Base-by-base conservation (phyloP, 805 yeast genomes). In the Candida chauliodis region DNA sequence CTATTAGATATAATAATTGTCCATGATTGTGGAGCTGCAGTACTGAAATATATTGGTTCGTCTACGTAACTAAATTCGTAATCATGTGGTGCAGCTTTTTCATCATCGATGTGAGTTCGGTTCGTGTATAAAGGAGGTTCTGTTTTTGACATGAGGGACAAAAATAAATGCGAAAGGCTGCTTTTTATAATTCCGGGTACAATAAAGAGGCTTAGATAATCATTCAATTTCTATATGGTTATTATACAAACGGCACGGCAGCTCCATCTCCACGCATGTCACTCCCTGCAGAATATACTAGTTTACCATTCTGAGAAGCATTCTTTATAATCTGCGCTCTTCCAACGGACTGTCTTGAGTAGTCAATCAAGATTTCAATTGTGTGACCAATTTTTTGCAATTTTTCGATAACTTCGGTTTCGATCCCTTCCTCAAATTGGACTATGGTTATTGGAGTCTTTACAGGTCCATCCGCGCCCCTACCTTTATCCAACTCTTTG, bases 221-320 rank as follows among this genome's bases (percentile, higher is more conserved):
- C 34, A 31, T 31, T 13, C 16, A 14, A 16, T 21, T 23, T 10
- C 16, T 7, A 17, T 3, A 14, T 16, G 10, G 14, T 19, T n/a
- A 14, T 19, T 33, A 44, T 15, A 38, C 30, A 13, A 52, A 38
- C 1, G 87, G 79, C 11, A 74, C 74, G 8, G 91, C 81, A 2
- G 84, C 83, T 6, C 95, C 95, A 56, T 85, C 95, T n/a, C 90
- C 95, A 37, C 95, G 69, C n/a, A 69, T 73, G 48, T 85, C 95
- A 38, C 84, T 76, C 1, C 95, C 95, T 8, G 77, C 95, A 27
- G 81, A 65, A 54, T 76, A 81, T 2, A 79, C 69, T 26, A 73
- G 56, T 10, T 52, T 48, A 2, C 73, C 76, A 18, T 59, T 49
- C n/a, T 58, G 54, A 1, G 66, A 54, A 11, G 62, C 69, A 39